phyloP scores from a whole-genome alignment of 169 alveolate genomes.

The Eimeria sp. region DNA sequence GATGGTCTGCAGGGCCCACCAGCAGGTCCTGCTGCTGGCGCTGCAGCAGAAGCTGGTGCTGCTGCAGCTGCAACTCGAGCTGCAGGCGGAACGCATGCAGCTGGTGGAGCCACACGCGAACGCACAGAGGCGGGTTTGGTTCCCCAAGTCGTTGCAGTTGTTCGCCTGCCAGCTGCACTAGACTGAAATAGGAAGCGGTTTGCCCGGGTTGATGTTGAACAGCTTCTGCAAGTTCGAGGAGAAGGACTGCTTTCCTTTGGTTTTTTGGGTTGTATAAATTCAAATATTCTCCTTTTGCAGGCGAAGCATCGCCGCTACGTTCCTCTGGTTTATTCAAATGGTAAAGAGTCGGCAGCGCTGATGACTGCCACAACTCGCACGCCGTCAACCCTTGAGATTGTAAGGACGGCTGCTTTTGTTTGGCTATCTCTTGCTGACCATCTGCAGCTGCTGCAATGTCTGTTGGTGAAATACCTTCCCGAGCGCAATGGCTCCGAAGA shows the following conservation, averaged over 20 bases:
- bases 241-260: neutral
- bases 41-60: neutral
- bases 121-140: conserved; percentile 31
- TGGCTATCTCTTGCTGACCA: neutral
- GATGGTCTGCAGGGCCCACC: neutral
- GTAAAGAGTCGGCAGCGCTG: conserved; percentile 13
- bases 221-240: conserved; percentile 39
- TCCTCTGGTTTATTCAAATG: conserved; percentile 8
- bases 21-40: neutral
- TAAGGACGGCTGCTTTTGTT: neutral
- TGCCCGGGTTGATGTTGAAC: neutral
- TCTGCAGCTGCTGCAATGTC: neutral
- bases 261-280: neutral
- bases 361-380: neutral
- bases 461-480: neutral
- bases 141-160: conserved; percentile 24
- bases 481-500: neutral
- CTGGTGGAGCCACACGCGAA: conserved; percentile 57
- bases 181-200: neutral
- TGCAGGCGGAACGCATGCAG: conserved; percentile 38
- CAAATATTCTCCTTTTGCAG: neutral
- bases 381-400: neutral
- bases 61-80: neutral
- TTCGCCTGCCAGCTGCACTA: conserved; percentile 5
- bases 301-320: neutral